Evolutionary conservation across 2,329 filamentous ascomycete genomes (phyloP).

Genomic region (Seiridium unicorne): DNA sequence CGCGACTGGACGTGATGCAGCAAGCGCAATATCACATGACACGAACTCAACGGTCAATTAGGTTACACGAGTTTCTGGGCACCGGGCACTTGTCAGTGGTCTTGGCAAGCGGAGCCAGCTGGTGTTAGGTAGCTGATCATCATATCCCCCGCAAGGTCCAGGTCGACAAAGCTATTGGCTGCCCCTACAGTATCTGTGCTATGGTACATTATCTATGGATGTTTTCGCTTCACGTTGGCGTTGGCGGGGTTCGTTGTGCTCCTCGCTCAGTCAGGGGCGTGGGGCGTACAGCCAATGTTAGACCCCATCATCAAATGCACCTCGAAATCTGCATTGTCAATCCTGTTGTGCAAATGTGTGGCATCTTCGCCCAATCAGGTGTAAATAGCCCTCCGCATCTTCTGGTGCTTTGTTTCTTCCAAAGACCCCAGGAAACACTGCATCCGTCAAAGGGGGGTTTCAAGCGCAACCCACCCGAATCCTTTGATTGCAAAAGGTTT

Average conservation of each 20-base stretch:
- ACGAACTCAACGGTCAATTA: not conserved
- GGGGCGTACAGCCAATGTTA: too few relatives aligned
- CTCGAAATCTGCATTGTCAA: constrained; percentile 5
- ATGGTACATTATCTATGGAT: too few relatives aligned
- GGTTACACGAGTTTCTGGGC: not conserved
- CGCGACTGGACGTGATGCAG: not conserved
- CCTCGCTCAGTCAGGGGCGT: too few relatives aligned
- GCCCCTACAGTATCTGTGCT: too few relatives aligned
- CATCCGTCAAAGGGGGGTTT: not conserved
- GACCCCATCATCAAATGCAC: not conserved
- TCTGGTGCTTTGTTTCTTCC: not conserved
- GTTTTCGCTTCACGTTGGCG: too few relatives aligned
- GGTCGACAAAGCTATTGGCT: too few relatives aligned
- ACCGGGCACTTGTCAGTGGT: too few relatives aligned
- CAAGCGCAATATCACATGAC: constrained; percentile 1
- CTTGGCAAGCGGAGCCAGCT: not conserved
- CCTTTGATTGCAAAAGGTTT: not conserved
- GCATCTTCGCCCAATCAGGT: not conserved
- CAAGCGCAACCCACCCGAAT: not conserved
- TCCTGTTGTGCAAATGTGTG: not conserved
- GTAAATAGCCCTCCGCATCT: not conserved
- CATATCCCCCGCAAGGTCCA: not conserved
- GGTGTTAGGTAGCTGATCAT: not conserved
- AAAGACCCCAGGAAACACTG: not conserved
- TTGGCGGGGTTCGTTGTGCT: too few relatives aligned